Percentiles rank a stretch among this genome's conserved stretches.
These are phyloP conservation scores for Phalaenopsis hybrid DNA, from an alignment of 116 monocot genomes.

Conservation along the genomic window DNA sequence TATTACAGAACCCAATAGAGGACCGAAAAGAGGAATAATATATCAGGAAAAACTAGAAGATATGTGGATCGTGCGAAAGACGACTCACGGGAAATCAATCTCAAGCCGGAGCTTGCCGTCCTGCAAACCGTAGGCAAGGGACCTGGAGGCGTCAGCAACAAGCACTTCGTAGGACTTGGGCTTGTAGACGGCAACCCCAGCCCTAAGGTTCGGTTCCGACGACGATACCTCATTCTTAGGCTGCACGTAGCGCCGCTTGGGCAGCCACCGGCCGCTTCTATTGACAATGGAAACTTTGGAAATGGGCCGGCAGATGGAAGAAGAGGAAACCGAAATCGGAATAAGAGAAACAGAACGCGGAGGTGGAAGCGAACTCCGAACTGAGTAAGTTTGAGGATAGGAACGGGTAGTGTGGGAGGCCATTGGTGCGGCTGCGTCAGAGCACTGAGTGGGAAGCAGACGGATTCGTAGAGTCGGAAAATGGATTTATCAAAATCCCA, in stretches of 20 bases:
- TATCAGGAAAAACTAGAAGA: background rate
- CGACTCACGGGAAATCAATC: conserved; percentile 89
- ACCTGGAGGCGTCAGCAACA: conserved; percentile 68
- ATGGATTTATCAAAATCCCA: too few species aligned
- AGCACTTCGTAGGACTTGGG: conserved; percentile 86
- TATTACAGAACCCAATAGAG: background rate
- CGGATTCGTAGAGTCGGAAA: background rate
- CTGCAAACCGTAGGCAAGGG: conserved; percentile 62
- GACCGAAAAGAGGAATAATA: background rate
- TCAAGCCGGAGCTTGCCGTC: conserved; percentile 90
- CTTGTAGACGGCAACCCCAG: conserved; percentile 84
- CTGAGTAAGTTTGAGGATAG: background rate
- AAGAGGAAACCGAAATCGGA: background rate
- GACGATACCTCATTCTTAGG: background rate
- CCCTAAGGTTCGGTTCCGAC: conserved; percentile 17
- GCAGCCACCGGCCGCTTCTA: background rate
- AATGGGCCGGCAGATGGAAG: background rate
- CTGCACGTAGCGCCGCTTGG: background rate
- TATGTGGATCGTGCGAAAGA: background rate
- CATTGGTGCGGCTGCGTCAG: background rate
- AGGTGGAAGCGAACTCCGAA: background rate
- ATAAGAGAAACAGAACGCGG: background rate
- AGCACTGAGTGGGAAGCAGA: too few species aligned
- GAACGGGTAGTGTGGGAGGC: background rate
- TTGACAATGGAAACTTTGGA: background rate